Conservation (phyloP, 2,329 filamentous ascomycete species). For the Elsinoe batatas region DNA sequence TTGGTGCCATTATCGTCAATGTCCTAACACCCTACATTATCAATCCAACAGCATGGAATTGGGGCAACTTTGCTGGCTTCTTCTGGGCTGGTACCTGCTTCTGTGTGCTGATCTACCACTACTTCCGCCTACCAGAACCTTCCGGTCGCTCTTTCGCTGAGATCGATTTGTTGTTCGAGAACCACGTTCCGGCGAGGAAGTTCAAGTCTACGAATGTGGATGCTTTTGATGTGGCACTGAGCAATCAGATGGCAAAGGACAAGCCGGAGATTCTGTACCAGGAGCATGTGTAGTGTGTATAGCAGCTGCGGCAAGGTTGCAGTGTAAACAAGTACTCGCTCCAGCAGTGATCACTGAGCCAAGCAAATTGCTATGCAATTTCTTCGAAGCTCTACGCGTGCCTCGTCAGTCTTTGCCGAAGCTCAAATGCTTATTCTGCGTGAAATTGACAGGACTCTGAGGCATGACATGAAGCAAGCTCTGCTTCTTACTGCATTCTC, state of each 20-base stretch:
- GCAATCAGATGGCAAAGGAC: not conserved
- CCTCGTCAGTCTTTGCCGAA: too few relatives aligned
- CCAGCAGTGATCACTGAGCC: too few relatives aligned
- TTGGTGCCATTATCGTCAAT: constrained; percentile 19
- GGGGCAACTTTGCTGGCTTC: constrained; percentile 30
- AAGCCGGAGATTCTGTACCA: not conserved
- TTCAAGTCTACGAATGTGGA: constrained; percentile 20
- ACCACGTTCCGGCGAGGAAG: constrained; percentile 29
- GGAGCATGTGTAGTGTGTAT: not conserved
- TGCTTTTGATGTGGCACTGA: not conserved
- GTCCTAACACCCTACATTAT: constrained; percentile 22
- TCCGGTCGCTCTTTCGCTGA: constrained; percentile 34
- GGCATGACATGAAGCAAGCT: too few relatives aligned
- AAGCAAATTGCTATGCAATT: too few relatives aligned
- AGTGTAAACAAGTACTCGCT: too few relatives aligned
- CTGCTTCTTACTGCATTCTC: too few relatives aligned
- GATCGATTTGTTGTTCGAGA: constrained; percentile 36
- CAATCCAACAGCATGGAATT: constrained; percentile 25
- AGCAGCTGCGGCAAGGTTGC: too few relatives aligned
- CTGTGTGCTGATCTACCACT: constrained; percentile 32
- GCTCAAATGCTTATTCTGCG: too few relatives aligned
- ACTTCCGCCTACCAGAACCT: constrained; percentile 35
- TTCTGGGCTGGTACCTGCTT: constrained; percentile 33
- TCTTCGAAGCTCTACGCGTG: too few relatives aligned
- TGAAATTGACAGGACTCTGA: too few relatives aligned